These are phyloP conservation scores for Chaetomidium leptoderma DNA, from an alignment of 495 filamentous ascomycete genomes.

Conservation along the genomic window DNA sequence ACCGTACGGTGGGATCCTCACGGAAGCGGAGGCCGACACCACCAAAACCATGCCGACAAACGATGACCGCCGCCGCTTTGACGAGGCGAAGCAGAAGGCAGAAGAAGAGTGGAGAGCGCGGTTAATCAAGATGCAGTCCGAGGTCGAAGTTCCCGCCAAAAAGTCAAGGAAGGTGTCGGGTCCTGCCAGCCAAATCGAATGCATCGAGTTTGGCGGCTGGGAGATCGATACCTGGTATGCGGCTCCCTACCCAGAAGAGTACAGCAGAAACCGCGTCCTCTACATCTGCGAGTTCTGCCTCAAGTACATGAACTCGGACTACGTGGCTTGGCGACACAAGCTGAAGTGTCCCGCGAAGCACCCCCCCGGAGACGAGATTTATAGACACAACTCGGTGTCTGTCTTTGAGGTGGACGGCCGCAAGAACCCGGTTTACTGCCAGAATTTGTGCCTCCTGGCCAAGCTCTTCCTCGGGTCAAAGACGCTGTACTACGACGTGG, in stretches of 20 bases:
- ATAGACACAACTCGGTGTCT: slow-evolving; percentile 86
- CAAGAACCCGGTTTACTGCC: slow-evolving; percentile 95
- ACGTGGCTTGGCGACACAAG: slow-evolving; percentile 95
- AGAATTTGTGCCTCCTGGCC: slow-evolving; percentile 91
- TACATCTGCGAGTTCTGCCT: slow-evolving; percentile 99
- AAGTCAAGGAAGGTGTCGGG: slow-evolving; percentile 67
- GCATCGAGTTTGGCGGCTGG: slow-evolving; percentile 94
- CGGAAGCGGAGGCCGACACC: slow-evolving; percentile 85
- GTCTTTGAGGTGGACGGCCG: slow-evolving; percentile 97
- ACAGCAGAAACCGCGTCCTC: slow-evolving; percentile 87
- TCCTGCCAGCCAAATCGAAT: slow-evolving; percentile 92
- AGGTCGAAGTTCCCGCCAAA: slow-evolving; percentile 41
- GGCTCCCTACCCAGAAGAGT: slow-evolving; percentile 97
- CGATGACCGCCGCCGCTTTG: slow-evolving; percentile 76
- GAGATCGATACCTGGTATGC: slow-evolving; percentile 99
- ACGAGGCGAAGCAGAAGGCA: slow-evolving; percentile 78
- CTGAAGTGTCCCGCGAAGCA: slow-evolving; percentile 96
- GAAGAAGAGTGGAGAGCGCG: slow-evolving; percentile 82
- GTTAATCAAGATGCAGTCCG: slow-evolving; percentile 45
- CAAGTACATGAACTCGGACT: slow-evolving; percentile 99
- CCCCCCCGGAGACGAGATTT: slow-evolving; percentile 95
- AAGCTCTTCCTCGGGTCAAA: slow-evolving; percentile 97
- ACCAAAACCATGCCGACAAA: slow-evolving; percentile 76
- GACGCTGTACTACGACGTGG: slow-evolving; percentile 97
- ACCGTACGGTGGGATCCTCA: slow-evolving; percentile 91